Evolutionary conservation across 352 stramenopile species (phyloP), one percentile per base, ranked within the genome.

Genomic region (Globisporangium nodosum): DNA sequence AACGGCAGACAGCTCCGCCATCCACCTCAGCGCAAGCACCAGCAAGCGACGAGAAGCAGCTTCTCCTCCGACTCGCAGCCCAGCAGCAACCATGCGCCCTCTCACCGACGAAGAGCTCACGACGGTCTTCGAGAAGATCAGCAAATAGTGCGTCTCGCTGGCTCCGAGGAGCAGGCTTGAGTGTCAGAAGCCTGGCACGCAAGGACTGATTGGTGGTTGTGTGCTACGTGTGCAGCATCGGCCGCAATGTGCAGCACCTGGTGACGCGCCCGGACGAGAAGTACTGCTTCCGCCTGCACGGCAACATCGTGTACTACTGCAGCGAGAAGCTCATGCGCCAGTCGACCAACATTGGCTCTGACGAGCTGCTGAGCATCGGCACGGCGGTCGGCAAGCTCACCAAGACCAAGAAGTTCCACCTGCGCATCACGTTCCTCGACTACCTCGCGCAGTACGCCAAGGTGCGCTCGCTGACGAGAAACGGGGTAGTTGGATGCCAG

Each of bases 331-430:
- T 99, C 61, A 97, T 99, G 88, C 97, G 97, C 61, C 86, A 97
- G 66, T 91, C 96, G 8, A 96, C 87, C 16, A 98, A 98, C 62
- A 85, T 99, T 21, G 81, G 82, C 50, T 81, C 88, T 52, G 96
- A 99, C 62, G 92, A 98, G 61, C 71, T 99, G 20, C 68, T 99
- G 42, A 96, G 92, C 65, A 88, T 99, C 53, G 97, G 97, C 58
- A 99, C 96, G 56, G 98, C 96, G 61, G 90, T 99, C 47, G 97
- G 97, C 42, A 99, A 99, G 77, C 98, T 99, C 74, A 99, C 96
- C 39, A 99, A 99, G 75, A 95, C 85, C 61, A 96, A 97, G 61
- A 99, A 99, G 71, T 99, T 99, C 73, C 87, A 98, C 70, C 74
- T 99, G 64, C 93, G 97, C 71, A 99, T 99, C 72, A 99, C 97